These are phyloP conservation scores for Colletotrichum sp. DNA, from an alignment of 2,329 filamentous ascomycete genomes.

Conservation along the genomic window DNA sequence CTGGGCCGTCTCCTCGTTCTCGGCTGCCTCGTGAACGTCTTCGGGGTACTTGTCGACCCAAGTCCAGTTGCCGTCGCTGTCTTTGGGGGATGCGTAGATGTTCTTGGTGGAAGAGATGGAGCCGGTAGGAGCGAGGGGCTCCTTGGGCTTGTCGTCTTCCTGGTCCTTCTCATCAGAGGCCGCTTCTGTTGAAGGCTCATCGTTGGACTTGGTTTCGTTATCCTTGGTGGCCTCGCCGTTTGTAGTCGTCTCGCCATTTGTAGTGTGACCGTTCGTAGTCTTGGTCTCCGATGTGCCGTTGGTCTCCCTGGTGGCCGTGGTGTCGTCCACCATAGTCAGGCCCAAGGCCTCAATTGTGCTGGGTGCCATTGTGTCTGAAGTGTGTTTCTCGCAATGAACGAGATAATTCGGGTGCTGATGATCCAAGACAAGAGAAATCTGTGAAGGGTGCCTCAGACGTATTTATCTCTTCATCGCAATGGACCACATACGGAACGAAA, in stretches of 20 bases:
- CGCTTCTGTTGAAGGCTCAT: conserved; percentile 21
- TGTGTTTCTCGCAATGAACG: neutral
- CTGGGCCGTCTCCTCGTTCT: conserved; percentile 65
- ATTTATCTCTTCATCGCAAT: neutral
- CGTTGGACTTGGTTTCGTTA: neutral
- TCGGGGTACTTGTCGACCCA: conserved; percentile 63
- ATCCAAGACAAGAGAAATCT: neutral
- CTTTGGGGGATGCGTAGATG: conserved; percentile 46
- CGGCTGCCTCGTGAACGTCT: conserved; percentile 59
- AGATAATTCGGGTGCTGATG: neutral
- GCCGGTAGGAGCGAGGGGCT: conserved; percentile 31
- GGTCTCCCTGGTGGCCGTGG: neutral
- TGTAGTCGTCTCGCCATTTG: neutral
- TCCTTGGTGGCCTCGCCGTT: neutral
- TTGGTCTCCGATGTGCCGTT: neutral
- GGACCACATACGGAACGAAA: neutral
- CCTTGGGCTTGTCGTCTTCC: conserved; percentile 28
- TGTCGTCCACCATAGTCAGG: neutral
- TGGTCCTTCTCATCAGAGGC: conserved; percentile 16
- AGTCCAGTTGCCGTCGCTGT: conserved; percentile 53
- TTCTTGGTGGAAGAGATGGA: conserved; percentile 45
- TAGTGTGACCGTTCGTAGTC: neutral
- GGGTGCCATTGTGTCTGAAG: conserved; percentile 2
- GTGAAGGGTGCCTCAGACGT: neutral
- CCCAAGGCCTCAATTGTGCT: neutral